Evolutionary conservation across 1,139 yeast genomes (phyloP).

Genomic region (Scheffersomyces quercinus): DNA sequence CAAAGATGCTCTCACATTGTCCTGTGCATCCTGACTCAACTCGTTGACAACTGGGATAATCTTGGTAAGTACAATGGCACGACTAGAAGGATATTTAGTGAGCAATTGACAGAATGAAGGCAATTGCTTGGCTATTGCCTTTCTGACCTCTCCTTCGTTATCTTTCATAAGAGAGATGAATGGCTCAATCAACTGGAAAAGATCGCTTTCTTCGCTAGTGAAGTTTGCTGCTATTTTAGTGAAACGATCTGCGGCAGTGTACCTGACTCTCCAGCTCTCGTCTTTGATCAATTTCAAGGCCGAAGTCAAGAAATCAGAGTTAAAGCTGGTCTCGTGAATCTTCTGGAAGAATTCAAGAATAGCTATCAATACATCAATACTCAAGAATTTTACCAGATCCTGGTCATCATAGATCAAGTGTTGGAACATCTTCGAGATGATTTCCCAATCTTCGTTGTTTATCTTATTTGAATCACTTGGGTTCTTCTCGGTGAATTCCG

Average conservation of each 20-base stretch:
- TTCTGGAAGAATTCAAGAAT: constrained; percentile 64
- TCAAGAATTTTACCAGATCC: constrained; percentile 89
- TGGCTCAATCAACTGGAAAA: constrained; percentile 61
- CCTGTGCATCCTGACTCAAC: constrained; percentile 87
- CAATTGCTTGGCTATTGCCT: constrained; percentile 88
- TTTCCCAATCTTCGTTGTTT: constrained; percentile 63
- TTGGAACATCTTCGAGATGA: constrained; percentile 79
- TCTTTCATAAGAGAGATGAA: constrained; percentile 82
- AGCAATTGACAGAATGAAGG: constrained; percentile 73
- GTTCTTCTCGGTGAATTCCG: constrained; percentile 34
- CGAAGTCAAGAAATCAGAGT: constrained; percentile 56
- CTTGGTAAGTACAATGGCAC: constrained; percentile 60
- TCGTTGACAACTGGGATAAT: constrained; percentile 83
- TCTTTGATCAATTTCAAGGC: constrained; percentile 75
- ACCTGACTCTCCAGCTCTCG: constrained; percentile 97
- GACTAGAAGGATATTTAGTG: constrained; percentile 41
- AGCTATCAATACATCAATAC: constrained; percentile 82
- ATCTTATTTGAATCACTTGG: constrained; percentile 26
- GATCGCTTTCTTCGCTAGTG: constrained; percentile 51
- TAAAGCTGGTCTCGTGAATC: constrained; percentile 57
- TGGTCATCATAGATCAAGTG: constrained; percentile 82
- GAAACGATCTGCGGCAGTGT: constrained; percentile 94
- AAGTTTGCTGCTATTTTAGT: constrained; percentile 72
- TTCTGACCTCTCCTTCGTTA: constrained; percentile 94
- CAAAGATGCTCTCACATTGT: constrained; percentile 88